Evolutionary conservation across 2,329 filamentous ascomycete species (phyloP), one percentile per base, ranked within the genome.

Genomic region (Colletotrichum camelliae): DNA sequence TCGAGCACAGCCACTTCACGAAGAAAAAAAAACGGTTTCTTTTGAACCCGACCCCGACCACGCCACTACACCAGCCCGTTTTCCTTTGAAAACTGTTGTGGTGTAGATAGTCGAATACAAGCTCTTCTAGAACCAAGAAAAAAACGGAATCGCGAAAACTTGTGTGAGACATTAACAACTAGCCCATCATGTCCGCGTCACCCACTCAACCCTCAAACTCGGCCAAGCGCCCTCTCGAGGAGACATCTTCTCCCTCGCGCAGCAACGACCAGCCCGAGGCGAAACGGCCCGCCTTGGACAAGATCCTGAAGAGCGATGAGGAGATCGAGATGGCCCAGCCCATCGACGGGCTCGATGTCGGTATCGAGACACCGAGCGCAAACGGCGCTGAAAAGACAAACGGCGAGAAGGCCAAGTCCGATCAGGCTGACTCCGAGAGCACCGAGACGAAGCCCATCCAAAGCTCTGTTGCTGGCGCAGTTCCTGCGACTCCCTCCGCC

Each of bases 221-320:
- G 80, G 89, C 91, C 78, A 99, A 99, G 91, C 96, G 97, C 82
- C 97, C 97, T 77, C 92, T 99, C 79, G 97, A 99, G 89, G 97
- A 98, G 83, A 94, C 96, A 13, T 98, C 97, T 21, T 99, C 97
- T 12, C 97, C 97, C 43, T 98, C 96, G 37, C 94, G 94, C 77
- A 94, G 94, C 52, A 95, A 92, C 83, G 97, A 98, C 81, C 96
- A 98, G 84, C 97, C 97, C 70, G 97, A 99, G 81, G 97, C 97
- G 77, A 99, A 99, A 89, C 95, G 97, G 80, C 97, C 95, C 65
- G 97, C 97, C 52, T 92, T 99, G 77, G 96, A 98, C 87, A 99
- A 98, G 89, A 90, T 96, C 80, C 90, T 94, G 80, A 95, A 94
- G 84, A 93, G 91, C 71, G 92, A 91, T 31, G 89, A 91, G 72